A percentile compares a stretch with the other conserved stretches of the same genome.
Evolutionary conservation across 2,329 filamentous ascomycete species (phyloP).

Genomic region (Fusarium gaditjirri): DNA sequence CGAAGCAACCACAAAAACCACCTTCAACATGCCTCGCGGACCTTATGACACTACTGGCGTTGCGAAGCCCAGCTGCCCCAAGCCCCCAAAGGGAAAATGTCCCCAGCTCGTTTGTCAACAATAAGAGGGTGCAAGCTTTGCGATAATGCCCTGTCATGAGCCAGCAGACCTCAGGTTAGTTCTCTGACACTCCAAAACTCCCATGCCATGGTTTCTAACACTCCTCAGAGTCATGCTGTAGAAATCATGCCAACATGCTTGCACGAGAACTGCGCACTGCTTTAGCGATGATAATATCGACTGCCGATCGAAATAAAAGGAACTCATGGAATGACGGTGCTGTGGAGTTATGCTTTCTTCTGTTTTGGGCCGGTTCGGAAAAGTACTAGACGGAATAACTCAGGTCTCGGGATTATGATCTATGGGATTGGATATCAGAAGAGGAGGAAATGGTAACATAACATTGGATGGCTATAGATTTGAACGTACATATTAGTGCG

Average conservation of each 20-base stretch:
- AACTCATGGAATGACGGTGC: conserved; percentile 34
- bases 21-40: conserved; percentile 48
- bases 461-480: conserved; percentile 35
- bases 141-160: conserved; percentile 27
- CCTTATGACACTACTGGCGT: conserved; percentile 54
- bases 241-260: conserved; percentile 19
- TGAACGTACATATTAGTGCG: conserved; percentile 40
- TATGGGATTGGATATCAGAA: conserved; percentile 31
- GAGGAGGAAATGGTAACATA: conserved; percentile 39
- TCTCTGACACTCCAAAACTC: background rate
- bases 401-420: conserved; percentile 33
- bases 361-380: conserved; percentile 41
- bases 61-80: conserved; percentile 50
- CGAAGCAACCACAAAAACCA: conserved; percentile 18
- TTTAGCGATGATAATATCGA: conserved; percentile 41
- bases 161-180: conserved; percentile 32
- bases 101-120: conserved; percentile 18
- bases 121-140: conserved; percentile 23
- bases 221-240: conserved; percentile 31
- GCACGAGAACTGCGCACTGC: conserved; percentile 36
- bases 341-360: conserved; percentile 40
- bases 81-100: conserved; percentile 49
- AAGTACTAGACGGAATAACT: conserved; percentile 44
- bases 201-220: conserved; percentile 17
- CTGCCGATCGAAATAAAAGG: conserved; percentile 40